These are phyloP conservation scores for Stephanodiscus triporus DNA, from an alignment of 108 stramenopile species.

Conservation along the genomic window DNA sequence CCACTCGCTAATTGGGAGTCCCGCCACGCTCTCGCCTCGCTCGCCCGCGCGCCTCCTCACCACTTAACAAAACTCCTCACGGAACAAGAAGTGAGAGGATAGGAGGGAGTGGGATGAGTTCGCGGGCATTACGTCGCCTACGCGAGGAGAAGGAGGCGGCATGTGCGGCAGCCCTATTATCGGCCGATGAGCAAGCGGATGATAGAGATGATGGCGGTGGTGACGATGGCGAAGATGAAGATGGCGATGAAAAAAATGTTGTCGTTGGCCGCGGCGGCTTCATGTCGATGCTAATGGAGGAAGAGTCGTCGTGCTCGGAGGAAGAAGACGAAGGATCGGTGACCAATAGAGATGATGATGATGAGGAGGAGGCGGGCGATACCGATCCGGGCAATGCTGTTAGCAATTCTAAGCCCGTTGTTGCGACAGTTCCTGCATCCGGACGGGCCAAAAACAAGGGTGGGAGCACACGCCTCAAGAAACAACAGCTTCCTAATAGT, in stretches of 20 bases:
- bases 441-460: not conserved
- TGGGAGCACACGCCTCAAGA: slow-evolving; percentile 8
- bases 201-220: slow-evolving; percentile 21
- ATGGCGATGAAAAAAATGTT: slow-evolving; percentile 53
- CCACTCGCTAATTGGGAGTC: too few species aligned
- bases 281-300: slow-evolving; percentile 10
- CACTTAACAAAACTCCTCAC: too few species aligned
- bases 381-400: too few species aligned
- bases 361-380: not conserved
- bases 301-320: slow-evolving; percentile 43
- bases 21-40: too few species aligned
- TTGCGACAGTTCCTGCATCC: not conserved
- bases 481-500: not conserved
- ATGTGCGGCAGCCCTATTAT: not conserved
- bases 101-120: slow-evolving; percentile 56
- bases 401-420: slow-evolving; percentile 7
- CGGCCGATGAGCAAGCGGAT: slow-evolving; percentile 2
- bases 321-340: slow-evolving; percentile 44
- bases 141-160: slow-evolving; percentile 60
- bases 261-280: slow-evolving; percentile 11
- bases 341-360: slow-evolving; percentile 16
- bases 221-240: slow-evolving; percentile 27
- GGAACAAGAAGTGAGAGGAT: too few species aligned
- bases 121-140: slow-evolving; percentile 65
- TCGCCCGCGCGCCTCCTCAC: too few species aligned